A percentile compares a stretch with the other conserved stretches of the same genome.
Conservation (phyloP, 495 filamentous ascomycete species). For the Astrocystis sublimbata region DNA sequence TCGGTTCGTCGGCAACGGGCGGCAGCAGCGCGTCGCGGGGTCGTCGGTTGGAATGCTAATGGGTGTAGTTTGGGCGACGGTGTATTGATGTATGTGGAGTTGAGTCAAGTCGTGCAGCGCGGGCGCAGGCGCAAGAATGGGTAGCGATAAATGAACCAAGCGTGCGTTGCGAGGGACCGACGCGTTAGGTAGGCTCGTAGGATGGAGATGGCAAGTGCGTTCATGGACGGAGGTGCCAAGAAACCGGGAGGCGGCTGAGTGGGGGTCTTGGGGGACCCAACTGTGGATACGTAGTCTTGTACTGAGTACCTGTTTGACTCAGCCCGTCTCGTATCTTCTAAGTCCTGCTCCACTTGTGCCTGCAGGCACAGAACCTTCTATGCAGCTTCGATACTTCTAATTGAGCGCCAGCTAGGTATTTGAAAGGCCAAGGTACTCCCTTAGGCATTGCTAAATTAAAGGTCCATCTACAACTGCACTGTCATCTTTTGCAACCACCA, state of each 20-base stretch:
- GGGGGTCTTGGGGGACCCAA: not conserved
- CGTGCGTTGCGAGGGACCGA: not conserved
- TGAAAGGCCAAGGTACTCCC: too few relatives aligned
- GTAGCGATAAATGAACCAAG: not conserved
- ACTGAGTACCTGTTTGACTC: too few relatives aligned
- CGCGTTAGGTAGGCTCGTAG: not conserved
- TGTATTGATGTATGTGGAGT: not conserved
- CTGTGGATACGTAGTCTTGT: too few relatives aligned
- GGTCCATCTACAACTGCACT: too few relatives aligned
- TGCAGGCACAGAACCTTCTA: too few relatives aligned
- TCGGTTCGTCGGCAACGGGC: not conserved
- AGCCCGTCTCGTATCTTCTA: too few relatives aligned
- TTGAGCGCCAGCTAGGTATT: too few relatives aligned
- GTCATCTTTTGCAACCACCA: too few relatives aligned
- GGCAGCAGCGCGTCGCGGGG: not conserved
- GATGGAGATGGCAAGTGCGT: not conserved
- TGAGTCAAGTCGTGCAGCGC: too few relatives aligned
- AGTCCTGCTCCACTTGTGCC: too few relatives aligned
- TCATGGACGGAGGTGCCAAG: conserved; percentile 7
- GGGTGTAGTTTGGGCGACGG: not conserved
- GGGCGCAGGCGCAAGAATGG: not conserved
- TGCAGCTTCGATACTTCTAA: too few relatives aligned
- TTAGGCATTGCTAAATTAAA: too few relatives aligned
- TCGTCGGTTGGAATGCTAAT: not conserved
- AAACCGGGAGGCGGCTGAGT: not conserved